A percentile compares a stretch with the other conserved stretches of the same genome.
Conservation (phyloP, 345 rosid genomes). For the Aquilaria malaccensis region DNA sequence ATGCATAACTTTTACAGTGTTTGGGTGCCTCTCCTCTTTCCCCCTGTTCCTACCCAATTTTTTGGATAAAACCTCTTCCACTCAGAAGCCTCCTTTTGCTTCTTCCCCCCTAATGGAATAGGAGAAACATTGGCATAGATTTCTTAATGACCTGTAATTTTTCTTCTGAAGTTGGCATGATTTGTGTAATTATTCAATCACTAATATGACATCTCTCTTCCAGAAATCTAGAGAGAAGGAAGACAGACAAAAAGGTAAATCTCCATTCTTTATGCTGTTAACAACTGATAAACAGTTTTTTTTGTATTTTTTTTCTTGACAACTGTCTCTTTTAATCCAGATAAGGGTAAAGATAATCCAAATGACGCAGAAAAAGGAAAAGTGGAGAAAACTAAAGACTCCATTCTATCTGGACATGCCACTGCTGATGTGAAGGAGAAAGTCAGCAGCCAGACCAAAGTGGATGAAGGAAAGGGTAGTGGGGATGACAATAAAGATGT, state of each 20-base stretch:
- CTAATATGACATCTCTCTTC: conserved; percentile 10
- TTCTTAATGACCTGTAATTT: too few species aligned
- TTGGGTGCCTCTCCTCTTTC: too few species aligned
- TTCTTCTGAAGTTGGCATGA: too few species aligned
- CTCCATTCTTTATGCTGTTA: conserved; percentile 6
- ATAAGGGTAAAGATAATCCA: conserved; percentile 25
- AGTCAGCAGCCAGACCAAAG: conserved; percentile 26
- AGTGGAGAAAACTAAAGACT: conserved; percentile 27
- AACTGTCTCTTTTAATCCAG: conserved; percentile 16
- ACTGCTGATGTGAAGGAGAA: conserved; percentile 27
- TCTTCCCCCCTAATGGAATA: too few species aligned
- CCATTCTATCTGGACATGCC: conserved; percentile 25
- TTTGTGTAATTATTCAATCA: neutral
- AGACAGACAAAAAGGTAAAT: conserved; percentile 52
- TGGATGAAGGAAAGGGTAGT: conserved; percentile 27
- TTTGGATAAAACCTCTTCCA: too few species aligned
- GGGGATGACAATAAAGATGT: conserved; percentile 26
- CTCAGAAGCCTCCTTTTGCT: too few species aligned
- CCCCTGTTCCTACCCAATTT: too few species aligned
- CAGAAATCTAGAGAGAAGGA: conserved; percentile 52
- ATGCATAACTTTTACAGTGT: too few species aligned
- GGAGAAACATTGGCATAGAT: too few species aligned
- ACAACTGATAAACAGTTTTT: neutral
- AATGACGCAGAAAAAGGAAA: conserved; percentile 28
- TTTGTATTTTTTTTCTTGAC: conserved; percentile 5